A percentile compares a stretch with the other conserved stretches of the same genome.
phyloP scores from a whole-genome alignment of 2,329 filamentous ascomycete species.

The Ilyonectria destructans region DNA sequence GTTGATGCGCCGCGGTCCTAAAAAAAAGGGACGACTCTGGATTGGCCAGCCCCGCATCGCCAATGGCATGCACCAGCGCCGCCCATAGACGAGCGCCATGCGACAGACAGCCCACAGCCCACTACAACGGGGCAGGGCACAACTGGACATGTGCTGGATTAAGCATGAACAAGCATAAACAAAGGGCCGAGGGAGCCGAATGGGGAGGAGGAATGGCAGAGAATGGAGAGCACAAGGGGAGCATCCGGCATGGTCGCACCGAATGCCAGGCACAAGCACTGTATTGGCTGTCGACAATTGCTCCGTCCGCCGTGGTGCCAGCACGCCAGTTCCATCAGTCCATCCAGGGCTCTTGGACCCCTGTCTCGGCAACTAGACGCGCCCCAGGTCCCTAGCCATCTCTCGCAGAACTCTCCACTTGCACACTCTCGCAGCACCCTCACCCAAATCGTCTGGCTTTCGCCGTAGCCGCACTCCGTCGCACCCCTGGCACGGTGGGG shows the following conservation, averaged over 20 bases:
- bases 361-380: constrained; percentile 40
- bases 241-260: constrained; percentile 8
- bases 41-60: constrained; percentile 32
- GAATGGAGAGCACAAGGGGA: constrained; percentile 31
- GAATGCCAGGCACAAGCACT: constrained; percentile 40
- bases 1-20: neutral
- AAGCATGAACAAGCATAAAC: constrained; percentile 45
- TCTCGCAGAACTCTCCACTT: neutral
- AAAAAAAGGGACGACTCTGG: constrained; percentile 17
- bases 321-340: constrained; percentile 43
- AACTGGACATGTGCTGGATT: constrained; percentile 34
- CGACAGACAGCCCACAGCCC: neutral
- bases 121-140: constrained; percentile 28
- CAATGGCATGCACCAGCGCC: constrained; percentile 15
- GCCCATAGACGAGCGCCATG: neutral
- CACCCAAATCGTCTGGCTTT: constrained; percentile 38
- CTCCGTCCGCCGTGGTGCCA: constrained; percentile 40
- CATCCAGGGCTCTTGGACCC: constrained; percentile 35
- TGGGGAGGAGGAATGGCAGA: constrained; percentile 32
- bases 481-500: constrained; percentile 36
- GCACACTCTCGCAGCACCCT: constrained; percentile 11
- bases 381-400: constrained; percentile 28
- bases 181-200: constrained; percentile 37
- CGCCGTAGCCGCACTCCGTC: constrained; percentile 37
- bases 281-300: constrained; percentile 44